These are phyloP conservation scores for Penicillium waksmanii DNA, from an alignment of 495 filamentous ascomycete species.

Conservation along the genomic window DNA sequence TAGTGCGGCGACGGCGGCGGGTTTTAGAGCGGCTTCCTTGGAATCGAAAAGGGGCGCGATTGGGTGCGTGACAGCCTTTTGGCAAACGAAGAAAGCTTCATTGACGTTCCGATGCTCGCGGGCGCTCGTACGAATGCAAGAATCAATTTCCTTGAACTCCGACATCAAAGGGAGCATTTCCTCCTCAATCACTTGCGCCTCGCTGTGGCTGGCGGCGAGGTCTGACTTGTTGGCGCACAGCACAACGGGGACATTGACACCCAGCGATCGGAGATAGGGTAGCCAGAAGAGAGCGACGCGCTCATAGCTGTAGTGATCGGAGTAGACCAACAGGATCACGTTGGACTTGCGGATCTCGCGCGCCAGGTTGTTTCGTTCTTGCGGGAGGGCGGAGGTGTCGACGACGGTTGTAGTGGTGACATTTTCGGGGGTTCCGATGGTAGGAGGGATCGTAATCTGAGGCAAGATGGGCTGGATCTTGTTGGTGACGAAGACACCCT, in stretches of 20 bases:
- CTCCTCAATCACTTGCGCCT: constrained; percentile 83
- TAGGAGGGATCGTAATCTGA: constrained; percentile 89
- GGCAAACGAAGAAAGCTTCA: constrained; percentile 95
- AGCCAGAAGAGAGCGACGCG: constrained; percentile 97
- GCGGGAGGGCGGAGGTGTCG: constrained; percentile 93
- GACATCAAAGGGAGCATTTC: constrained; percentile 99
- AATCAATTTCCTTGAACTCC: constrained; percentile 98
- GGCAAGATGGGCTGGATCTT: constrained; percentile 95
- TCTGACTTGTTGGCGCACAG: constrained; percentile 98
- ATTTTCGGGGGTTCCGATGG: constrained; percentile 87
- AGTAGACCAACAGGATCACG: constrained; percentile 96
- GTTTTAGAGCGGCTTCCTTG: constrained; percentile 88
- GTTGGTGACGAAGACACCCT: constrained; percentile 89
- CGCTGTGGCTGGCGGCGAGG: constrained; percentile 67
- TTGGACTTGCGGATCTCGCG: constrained; percentile 96
- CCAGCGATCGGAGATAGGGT: constrained; percentile 93
- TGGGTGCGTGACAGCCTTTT: constrained; percentile 97
- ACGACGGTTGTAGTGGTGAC: constrained; percentile 94
- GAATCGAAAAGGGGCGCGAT: constrained; percentile 96
- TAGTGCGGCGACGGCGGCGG: constrained; percentile 81
- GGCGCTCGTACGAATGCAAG: constrained; percentile 93
- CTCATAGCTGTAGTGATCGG: constrained; percentile 98
- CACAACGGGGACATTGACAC: constrained; percentile 97
- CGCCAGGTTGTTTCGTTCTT: constrained; percentile 83
- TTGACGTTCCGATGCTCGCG: constrained; percentile 95